Evolutionary conservation across 2,329 filamentous ascomycete species (phyloP).

Genomic region (Aspergillus sergii): DNA sequence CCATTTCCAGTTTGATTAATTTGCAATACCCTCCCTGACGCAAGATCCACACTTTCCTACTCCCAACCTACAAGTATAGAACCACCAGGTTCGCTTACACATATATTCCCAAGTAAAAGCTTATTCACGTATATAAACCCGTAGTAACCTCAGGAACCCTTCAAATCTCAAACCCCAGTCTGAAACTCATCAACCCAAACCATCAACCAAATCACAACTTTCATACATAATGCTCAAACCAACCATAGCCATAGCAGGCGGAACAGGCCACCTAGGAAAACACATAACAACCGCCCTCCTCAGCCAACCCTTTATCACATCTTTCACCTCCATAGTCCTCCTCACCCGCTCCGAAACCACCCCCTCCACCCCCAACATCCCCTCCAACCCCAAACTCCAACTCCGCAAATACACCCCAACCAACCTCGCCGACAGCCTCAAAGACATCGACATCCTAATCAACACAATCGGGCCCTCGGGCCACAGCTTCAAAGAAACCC

Average conservation of each 20-base stretch:
- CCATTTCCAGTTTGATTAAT: neutral
- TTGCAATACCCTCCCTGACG: neutral
- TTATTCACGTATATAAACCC: neutral
- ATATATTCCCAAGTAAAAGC: neutral
- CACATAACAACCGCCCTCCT: slow-evolving; percentile 28
- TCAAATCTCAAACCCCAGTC: too few species aligned
- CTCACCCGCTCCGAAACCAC: slow-evolving; percentile 21
- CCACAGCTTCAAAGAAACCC: slow-evolving; percentile 32
- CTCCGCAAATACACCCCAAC: slow-evolving; percentile 23
- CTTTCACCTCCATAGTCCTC: slow-evolving; percentile 29
- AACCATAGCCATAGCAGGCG: slow-evolving; percentile 29
- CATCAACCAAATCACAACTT: neutral
- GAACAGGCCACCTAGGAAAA: slow-evolving; percentile 29
- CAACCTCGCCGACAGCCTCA: slow-evolving; percentile 27
- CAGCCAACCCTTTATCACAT: slow-evolving; percentile 17
- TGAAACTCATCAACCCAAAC: too few species aligned
- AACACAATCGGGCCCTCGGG: slow-evolving; percentile 32
- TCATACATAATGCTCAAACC: neutral
- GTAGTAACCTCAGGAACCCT: neutral
- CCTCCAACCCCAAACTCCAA: slow-evolving; percentile 16
- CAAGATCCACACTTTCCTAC: too few species aligned
- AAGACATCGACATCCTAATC: slow-evolving; percentile 36
- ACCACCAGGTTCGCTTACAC: too few species aligned
- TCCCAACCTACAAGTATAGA: too few species aligned
- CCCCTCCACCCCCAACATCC: neutral